Percentiles rank a stretch among this genome's conserved stretches.
Conservation (phyloP, 2,329 filamentous ascomycete genomes). For the Stagonosporopsis tanaceti region DNA sequence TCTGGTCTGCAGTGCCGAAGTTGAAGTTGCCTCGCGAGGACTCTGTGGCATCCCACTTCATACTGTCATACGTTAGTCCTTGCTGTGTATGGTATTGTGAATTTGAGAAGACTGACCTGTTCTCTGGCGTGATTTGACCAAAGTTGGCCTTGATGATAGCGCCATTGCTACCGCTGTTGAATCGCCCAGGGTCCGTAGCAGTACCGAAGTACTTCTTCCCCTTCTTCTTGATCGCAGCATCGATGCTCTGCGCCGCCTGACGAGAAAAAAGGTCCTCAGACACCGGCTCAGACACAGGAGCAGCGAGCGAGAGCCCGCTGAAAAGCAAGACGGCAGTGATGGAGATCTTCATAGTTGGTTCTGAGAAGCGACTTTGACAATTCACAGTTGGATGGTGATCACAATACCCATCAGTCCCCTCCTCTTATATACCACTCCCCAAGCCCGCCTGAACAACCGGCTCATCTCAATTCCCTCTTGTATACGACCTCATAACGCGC, state of each 20-base stretch:
- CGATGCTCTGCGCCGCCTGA: slow-evolving; percentile 58
- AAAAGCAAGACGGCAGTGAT: slow-evolving; percentile 39
- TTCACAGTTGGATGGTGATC: not conserved
- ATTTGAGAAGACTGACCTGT: slow-evolving; percentile 50
- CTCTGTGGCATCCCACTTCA: slow-evolving; percentile 73
- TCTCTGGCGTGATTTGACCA: slow-evolving; percentile 72
- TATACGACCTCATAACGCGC: not conserved
- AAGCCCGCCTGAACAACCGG: not conserved
- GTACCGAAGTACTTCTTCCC: slow-evolving; percentile 74
- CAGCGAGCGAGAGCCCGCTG: slow-evolving; percentile 36
- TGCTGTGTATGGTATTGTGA: no score
- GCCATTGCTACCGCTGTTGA: slow-evolving; percentile 61
- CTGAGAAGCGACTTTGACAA: not conserved
- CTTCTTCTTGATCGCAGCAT: slow-evolving; percentile 66
- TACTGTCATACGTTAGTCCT: slow-evolving; percentile 48
- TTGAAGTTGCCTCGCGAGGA: slow-evolving; percentile 52
- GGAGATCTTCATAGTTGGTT: slow-evolving; percentile 41
- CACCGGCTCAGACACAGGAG: slow-evolving; percentile 36
- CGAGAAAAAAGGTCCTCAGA: slow-evolving; percentile 40
- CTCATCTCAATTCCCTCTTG: not conserved
- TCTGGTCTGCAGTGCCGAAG: slow-evolving; percentile 65
- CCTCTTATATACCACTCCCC: not conserved
- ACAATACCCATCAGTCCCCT: not conserved
- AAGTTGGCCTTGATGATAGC: slow-evolving; percentile 70
- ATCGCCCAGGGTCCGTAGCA: slow-evolving; percentile 62